Evolutionary conservation across 2,329 filamentous ascomycete species (phyloP), one percentile per base, ranked within the genome.

Genomic region (Aspergillus brasiliensis): DNA sequence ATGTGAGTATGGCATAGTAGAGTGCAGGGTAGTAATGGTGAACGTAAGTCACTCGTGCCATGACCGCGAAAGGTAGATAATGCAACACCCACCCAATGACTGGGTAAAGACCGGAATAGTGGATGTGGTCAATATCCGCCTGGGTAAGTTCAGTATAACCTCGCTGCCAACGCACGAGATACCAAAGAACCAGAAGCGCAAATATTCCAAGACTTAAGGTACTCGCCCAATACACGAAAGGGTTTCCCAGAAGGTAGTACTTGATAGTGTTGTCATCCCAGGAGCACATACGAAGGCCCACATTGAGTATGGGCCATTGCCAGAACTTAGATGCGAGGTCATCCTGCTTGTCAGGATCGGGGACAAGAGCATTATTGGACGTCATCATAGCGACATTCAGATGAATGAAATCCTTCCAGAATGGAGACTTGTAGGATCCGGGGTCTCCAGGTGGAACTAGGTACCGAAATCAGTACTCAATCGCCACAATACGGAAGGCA

Each of bases 321-420:
- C 95, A 99, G 83, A 93, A 97, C 67, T 92, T 84, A 13, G 95
- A 99, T 31, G 95, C 95, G 51, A 99, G 86, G 72, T 99, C 95
- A 72, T 99, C 95, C 77, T 99, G 95, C 85, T 99, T 99, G 77
- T 99, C 95, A 4, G 95, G 94, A 72, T 99, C 95, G 3, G 95
- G 95, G 19, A 99, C 92, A 48, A 99, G 87, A 23, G 95, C 95
- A 73, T 99, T 99, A 84, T 99, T 99, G 40, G 95, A 98, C 3
- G 95, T 99, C 94, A 98, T 97, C 95, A 99, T 99, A 64, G 95
- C 95, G 63, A 99, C 95, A 75, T 99, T 99, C 62, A 98, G 82
- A 77, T 99, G 95, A 65, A 99, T 89, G 72, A 99, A 99, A 78
- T 99, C 95, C 74, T 96, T 93, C 73, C 97, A 83, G 84, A 99